phyloP scores from a whole-genome alignment of 164 flowering plant genomes.

The Umbellularia californica region DNA sequence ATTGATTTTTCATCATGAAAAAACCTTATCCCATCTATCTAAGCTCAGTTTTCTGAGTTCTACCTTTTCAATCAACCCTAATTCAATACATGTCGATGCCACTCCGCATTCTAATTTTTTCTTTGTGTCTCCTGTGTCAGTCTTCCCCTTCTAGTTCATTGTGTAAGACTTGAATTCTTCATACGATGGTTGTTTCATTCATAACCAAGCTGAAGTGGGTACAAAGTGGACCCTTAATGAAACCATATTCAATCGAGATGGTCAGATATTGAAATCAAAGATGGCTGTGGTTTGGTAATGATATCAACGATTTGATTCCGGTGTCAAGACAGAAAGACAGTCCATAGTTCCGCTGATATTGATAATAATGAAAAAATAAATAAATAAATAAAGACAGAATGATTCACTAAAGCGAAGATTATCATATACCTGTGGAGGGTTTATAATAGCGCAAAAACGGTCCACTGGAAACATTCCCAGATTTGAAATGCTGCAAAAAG shows the following conservation, averaged over 20 bases:
- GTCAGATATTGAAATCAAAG: too few relatives aligned
- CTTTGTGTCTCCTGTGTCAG: not conserved
- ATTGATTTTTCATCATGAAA: too few relatives aligned
- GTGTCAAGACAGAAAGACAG: too few relatives aligned
- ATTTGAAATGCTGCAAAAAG: constrained; percentile 86
- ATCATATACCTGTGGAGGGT: constrained; percentile 84
- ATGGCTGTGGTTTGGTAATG: too few relatives aligned
- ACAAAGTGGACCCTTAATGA: too few relatives aligned
- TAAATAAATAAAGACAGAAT: not conserved
- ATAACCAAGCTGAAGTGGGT: too few relatives aligned
- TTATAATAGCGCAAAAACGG: constrained; percentile 88
- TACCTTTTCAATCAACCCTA: not conserved
- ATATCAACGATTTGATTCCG: too few relatives aligned
- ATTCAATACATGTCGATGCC: not conserved
- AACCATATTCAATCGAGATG: too few relatives aligned
- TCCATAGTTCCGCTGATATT: too few relatives aligned
- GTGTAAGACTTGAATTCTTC: not conserved
- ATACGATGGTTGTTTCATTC: too few relatives aligned
- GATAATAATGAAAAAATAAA: not conserved
- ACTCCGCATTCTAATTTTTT: not conserved
- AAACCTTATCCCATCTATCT: not conserved
- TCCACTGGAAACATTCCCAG: constrained; percentile 99
- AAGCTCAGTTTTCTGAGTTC: not conserved
- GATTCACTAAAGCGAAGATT: not conserved
- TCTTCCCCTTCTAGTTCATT: not conserved